Conservation (phyloP, 2,329 filamentous ascomycete species). For the Dichotomopilus funicola region DNA sequence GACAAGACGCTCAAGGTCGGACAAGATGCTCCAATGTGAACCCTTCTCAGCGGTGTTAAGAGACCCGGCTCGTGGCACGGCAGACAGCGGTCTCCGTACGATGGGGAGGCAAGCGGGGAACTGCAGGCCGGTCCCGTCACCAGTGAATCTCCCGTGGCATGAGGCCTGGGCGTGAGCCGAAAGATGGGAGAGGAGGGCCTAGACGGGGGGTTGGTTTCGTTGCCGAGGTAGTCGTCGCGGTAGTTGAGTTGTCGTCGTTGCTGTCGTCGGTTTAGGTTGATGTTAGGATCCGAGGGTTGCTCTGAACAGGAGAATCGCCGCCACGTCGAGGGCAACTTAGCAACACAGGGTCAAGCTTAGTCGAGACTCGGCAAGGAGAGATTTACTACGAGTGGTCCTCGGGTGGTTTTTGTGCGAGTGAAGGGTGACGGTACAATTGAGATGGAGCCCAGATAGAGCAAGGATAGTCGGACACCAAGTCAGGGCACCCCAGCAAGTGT, state of each 20-base stretch:
- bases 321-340: constrained; percentile 4
- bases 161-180: constrained; percentile 10
- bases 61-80: constrained; percentile 39
- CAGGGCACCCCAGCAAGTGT: constrained; percentile 24
- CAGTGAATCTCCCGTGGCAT: constrained; percentile 17
- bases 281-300: constrained; percentile 8
- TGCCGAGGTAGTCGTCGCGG: too few species aligned
- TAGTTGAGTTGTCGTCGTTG: neutral
- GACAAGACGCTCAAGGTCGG: constrained; percentile 34
- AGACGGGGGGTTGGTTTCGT: constrained; percentile 8
- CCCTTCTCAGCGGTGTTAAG: constrained; percentile 36
- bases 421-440: constrained; percentile 38
- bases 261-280: constrained; percentile 8
- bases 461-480: constrained; percentile 28
- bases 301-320: neutral
- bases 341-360: neutral
- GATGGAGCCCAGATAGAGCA: constrained; percentile 35
- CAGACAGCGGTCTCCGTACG: constrained; percentile 38
- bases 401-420: constrained; percentile 47
- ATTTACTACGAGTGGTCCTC: constrained; percentile 35
- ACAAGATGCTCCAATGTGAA: constrained; percentile 48
- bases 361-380: constrained; percentile 24
- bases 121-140: constrained; percentile 34
- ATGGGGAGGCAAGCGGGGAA: constrained; percentile 35
- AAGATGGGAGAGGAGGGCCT: constrained; percentile 5